These are phyloP conservation scores for Cadophora sp. DNA, from an alignment of 2,329 filamentous ascomycete genomes.

Conservation along the genomic window DNA sequence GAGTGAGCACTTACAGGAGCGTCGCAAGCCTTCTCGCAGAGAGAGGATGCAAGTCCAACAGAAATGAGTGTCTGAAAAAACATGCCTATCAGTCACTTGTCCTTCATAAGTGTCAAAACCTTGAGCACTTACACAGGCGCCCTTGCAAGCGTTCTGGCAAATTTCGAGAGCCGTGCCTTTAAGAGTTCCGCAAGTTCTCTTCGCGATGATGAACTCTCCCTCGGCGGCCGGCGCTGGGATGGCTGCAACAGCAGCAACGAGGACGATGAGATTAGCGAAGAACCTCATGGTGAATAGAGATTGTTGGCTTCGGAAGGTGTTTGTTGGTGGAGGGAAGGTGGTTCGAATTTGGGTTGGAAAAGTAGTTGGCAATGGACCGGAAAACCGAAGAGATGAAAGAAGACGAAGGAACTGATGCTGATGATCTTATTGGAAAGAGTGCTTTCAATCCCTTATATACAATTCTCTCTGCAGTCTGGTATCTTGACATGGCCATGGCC, in stretches of 20 bases:
- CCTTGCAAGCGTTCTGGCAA: slow-evolving; percentile 21
- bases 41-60: background rate
- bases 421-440: background rate
- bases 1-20: background rate
- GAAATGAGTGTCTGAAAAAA: background rate
- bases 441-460: background rate
- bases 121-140: slow-evolving; percentile 16
- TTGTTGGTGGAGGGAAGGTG: background rate
- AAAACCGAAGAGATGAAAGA: background rate
- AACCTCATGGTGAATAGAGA: background rate
- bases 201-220: slow-evolving; percentile 11
- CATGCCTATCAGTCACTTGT: background rate
- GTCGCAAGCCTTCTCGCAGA: slow-evolving; percentile 4
- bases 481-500: background rate
- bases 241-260: background rate
- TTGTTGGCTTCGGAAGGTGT: background rate
- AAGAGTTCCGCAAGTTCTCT: slow-evolving; percentile 21
- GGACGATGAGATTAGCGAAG: background rate
- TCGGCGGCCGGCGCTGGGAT: background rate
- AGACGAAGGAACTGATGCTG: background rate
- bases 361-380: background rate
- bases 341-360: background rate
- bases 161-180: slow-evolving; percentile 13
- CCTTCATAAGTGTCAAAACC: background rate
- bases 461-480: background rate